Evolutionary conservation across 768 basidiomycete species (phyloP), one percentile per base, ranked within the genome.

Genomic region (Boletus insuetus): DNA sequence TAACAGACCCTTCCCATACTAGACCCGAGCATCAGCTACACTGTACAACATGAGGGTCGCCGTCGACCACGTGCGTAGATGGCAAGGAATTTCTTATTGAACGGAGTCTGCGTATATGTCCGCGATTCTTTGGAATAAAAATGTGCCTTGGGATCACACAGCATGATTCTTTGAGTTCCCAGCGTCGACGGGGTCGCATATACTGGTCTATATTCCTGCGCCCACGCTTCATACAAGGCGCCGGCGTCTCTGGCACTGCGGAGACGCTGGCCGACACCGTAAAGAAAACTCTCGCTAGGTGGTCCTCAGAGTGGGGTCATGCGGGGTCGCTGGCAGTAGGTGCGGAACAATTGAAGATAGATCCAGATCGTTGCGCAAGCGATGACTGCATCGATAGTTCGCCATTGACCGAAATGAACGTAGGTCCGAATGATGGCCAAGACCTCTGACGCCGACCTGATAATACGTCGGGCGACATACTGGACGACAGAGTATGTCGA

Each of bases 81-180:
- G 2, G 75, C 75, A 1, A 79, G 66, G 20, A 73, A 65, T 2
- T 61, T 34, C 42, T 64, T 74, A 5, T 66, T 55, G 19, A 77
- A 59, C 5, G 65, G 68, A 0, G 74, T 75, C 35, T 77, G 77
- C 1, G 75, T 64, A 57, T 85, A 85, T 0, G 69, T 73, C 12
- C 65, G 50, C 3, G 55, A 45, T 10, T 65, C 60, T 3, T 59
- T 59, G 20, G 53, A 35, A 34, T 57, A 40, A 6, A 53, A 55
- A 29, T 64, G 60, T 13, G 64, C 59, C 53, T 77, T 82, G 4
- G 77, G 77, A 58, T 82, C 82, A 40, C 73, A 70, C 17, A 68
- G 24, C 6, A 68, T 17, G 19, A 68, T 47, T 32, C 26, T 45
- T 10, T 42, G 43, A 2, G 17, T 29, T 2, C 67, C 59, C 14